Evolutionary conservation across 148 eudicot species (phyloP).

Genomic region (Arbutus unedo): DNA sequence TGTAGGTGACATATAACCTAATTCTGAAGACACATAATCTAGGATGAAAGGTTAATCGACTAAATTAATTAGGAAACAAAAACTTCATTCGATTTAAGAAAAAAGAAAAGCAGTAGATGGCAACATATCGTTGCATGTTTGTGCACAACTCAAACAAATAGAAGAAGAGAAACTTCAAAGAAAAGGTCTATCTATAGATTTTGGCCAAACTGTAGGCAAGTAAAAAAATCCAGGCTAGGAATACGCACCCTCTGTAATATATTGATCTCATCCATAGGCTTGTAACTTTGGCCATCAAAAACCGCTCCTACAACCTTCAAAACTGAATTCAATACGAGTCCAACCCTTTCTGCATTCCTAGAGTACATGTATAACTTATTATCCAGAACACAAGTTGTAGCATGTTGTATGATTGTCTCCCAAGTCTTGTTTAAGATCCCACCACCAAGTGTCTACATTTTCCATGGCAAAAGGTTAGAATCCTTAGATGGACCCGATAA

Average conservation of each 20-base stretch:
- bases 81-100: not conserved
- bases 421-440: constrained; percentile 40
- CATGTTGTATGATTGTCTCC: constrained; percentile 45
- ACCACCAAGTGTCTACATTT: constrained; percentile 36
- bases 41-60: not conserved
- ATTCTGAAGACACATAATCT: not conserved
- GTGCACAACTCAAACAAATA: constrained; percentile 8
- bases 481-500: not conserved
- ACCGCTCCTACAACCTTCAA: constrained; percentile 37
- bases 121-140: not conserved
- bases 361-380: constrained; percentile 36
- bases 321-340: constrained; percentile 44
- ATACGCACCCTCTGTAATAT: constrained; percentile 40
- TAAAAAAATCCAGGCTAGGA: not conserved
- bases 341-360: constrained; percentile 23
- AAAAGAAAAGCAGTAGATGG: not conserved
- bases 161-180: not conserved
- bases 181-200: not conserved
- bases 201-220: not conserved
- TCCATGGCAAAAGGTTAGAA: not conserved
- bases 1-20: too few species aligned
- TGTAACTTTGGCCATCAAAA: constrained; percentile 38
- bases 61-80: not conserved
- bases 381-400: constrained; percentile 42
- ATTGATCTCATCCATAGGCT: constrained; percentile 27